Percentiles rank a stretch among this genome's conserved stretches.
Conservation (phyloP, 2,329 filamentous ascomycete species). For the Beauveria sp. region DNA sequence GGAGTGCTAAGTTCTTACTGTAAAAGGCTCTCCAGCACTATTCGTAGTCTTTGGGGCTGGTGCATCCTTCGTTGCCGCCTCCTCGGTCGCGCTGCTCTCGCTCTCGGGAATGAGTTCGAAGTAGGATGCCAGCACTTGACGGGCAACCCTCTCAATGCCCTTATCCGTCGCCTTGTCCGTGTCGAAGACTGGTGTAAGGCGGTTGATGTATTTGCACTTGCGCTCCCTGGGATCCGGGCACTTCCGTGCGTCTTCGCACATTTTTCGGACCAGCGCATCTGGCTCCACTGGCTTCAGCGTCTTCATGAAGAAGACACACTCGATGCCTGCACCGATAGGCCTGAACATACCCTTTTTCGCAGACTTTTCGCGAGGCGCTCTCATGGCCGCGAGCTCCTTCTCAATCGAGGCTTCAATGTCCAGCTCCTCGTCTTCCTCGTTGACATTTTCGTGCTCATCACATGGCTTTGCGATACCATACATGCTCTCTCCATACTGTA, state of each 20-base stretch:
- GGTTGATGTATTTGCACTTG: conserved; percentile 52
- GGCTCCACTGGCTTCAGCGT: conserved; percentile 49
- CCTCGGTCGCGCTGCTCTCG: conserved; percentile 13
- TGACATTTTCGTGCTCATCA: conserved; percentile 24
- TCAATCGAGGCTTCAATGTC: conserved; percentile 69
- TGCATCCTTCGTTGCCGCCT: conserved; percentile 1
- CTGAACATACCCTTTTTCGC: conserved; percentile 42
- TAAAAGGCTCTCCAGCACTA: conserved; percentile 20
- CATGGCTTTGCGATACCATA: conserved; percentile 41
- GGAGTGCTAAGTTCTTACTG: conserved; percentile 32
- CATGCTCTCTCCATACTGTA: conserved; percentile 57
- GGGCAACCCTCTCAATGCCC: conserved; percentile 58
- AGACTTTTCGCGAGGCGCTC: conserved; percentile 31
- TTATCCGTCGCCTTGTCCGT: conserved; percentile 60
- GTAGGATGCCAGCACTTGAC: conserved; percentile 52
- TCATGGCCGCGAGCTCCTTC: conserved; percentile 62
- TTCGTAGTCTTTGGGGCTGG: conserved; percentile 6
- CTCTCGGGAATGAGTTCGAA: conserved; percentile 40
- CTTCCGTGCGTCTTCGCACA: conserved; percentile 46
- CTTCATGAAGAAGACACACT: conserved; percentile 57
- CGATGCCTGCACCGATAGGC: conserved; percentile 47
- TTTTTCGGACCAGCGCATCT: conserved; percentile 41
- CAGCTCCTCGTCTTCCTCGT: conserved; percentile 37
- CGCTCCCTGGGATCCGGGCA: conserved; percentile 34
- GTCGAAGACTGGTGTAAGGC: conserved; percentile 43